Evolutionary conservation across 2,329 filamentous ascomycete species (phyloP), one percentile per base, ranked within the genome.

Genomic region (Ciborinia camelliae): DNA sequence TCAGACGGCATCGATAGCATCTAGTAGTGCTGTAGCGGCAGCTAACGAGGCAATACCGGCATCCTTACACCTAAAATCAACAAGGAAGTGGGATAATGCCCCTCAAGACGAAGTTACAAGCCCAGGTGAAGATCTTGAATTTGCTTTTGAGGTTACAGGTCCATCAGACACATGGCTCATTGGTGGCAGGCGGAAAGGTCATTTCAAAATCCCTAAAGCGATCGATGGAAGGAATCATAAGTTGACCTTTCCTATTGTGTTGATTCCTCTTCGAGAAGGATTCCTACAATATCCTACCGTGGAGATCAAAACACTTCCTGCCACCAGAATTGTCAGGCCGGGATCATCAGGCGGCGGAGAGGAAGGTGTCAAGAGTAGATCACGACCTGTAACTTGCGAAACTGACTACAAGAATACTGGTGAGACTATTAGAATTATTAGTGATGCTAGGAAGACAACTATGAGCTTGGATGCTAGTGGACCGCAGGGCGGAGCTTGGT

Each of bases 201-300:
- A 91, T 73, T 96, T 97, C 72, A 83, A 83, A 8, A 86, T 88
- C 37, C 81, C 84, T 0, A 76, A 75, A 4, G 66, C 67, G 35
- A 80, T 79, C 9, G 80, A 79, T 8, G 75, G 79, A 2, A 82
- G 80, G 0, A 66, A 64, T 12, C 78, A 82, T 63, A 83, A 65
- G 23, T 54, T 72, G 28, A 66, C 75, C 5, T 87, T 96, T 68
- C 84, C 87, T 0, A 77, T 98, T 9, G 80, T 96, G 62, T 80
- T 98, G 12, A 86, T 98, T 15, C 92, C 95, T 0, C 82, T 97
- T 53, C 85, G 89, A 62, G 82, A 91, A 35, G 94, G 95, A 0
- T 86, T 86, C 73, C 77, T 95, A n/a, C 82, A 92, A 0, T 86
- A 92, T 35, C 95, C 95, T 0, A 82, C 78, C 9, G 81, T 98